Percentiles rank a stretch among this genome's conserved stretches.
phyloP scores from a whole-genome alignment of 2,329 filamentous ascomycete genomes.

The Sclerotinia spermophila region DNA sequence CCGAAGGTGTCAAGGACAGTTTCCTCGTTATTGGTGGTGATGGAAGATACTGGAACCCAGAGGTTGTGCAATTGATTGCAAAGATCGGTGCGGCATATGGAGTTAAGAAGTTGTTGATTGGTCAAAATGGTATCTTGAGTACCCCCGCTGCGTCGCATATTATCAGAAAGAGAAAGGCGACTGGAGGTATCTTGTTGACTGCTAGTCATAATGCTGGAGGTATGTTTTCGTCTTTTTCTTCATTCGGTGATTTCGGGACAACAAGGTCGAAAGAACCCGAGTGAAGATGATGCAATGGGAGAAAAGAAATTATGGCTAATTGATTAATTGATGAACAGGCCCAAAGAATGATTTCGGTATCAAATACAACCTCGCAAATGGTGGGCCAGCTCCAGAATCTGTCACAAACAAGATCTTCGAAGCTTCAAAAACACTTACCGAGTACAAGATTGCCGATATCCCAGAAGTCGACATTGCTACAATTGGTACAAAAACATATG shows the following conservation, averaged over 20 bases:
- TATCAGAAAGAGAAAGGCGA: conserved; percentile 91
- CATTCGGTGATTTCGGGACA: background rate
- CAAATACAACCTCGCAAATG: conserved; percentile 98
- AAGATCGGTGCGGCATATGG: conserved; percentile 97
- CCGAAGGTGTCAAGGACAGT: conserved; percentile 76
- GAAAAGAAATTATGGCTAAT: conserved; percentile 1
- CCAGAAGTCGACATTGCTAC: conserved; percentile 79
- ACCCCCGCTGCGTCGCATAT: conserved; percentile 95
- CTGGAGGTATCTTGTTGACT: conserved; percentile 92
- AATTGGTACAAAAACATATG: conserved; percentile 81
- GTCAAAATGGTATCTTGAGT: conserved; percentile 92
- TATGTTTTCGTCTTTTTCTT: conserved; percentile 39
- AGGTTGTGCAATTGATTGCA: conserved; percentile 93
- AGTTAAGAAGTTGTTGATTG: conserved; percentile 97
- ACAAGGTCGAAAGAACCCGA: background rate
- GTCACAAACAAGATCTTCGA: conserved; percentile 99
- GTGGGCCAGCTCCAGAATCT: conserved; percentile 89
- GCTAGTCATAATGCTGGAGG: conserved; percentile 98
- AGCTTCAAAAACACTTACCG: conserved; percentile 80
- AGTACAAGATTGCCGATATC: conserved; percentile 88
- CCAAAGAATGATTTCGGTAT: conserved; percentile 96
- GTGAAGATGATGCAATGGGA: background rate
- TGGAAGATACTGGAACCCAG: conserved; percentile 94
- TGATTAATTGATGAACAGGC: conserved; percentile 48
- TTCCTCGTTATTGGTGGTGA: conserved; percentile 97